Evolutionary conservation across 352 stramenopile species (phyloP).

Genomic region (Blastocystis sp.): DNA sequence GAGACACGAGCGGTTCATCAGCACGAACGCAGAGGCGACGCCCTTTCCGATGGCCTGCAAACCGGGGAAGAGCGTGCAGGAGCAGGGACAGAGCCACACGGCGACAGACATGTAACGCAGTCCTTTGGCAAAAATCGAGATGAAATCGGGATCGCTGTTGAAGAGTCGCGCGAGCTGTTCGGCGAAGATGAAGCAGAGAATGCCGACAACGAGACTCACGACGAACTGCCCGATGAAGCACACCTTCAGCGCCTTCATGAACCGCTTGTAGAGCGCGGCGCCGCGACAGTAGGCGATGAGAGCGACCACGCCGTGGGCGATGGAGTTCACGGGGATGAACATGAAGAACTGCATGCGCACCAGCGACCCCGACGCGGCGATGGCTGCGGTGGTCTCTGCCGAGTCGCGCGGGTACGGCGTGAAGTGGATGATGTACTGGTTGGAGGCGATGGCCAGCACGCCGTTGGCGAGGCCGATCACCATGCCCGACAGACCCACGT

Average conservation of each 20-base stretch:
- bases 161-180: slow-evolving; percentile 30
- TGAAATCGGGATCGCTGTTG: slow-evolving; percentile 24
- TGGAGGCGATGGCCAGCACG: slow-evolving; percentile 21
- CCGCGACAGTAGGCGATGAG: slow-evolving; percentile 55
- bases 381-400: slow-evolving; percentile 27
- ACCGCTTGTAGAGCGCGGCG: slow-evolving; percentile 22
- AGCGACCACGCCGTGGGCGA: slow-evolving; percentile 37
- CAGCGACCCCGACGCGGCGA: slow-evolving; percentile 29
- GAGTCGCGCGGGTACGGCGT: slow-evolving; percentile 22
- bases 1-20: slow-evolving; percentile 34
- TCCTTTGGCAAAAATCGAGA: slow-evolving; percentile 43
- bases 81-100: slow-evolving; percentile 19
- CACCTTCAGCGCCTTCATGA: slow-evolving; percentile 30
- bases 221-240: slow-evolving; percentile 61
- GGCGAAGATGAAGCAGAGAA: slow-evolving; percentile 38
- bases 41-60: slow-evolving; percentile 33
- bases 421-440: slow-evolving; percentile 40
- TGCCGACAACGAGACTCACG: neutral
- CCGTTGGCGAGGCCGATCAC: slow-evolving; percentile 42
- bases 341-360: slow-evolving; percentile 53
- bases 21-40: slow-evolving; percentile 37
- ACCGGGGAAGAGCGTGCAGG: slow-evolving; percentile 43
- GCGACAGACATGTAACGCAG: slow-evolving; percentile 43
- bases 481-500: slow-evolving; percentile 58
- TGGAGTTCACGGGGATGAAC: slow-evolving; percentile 62